A percentile compares a stretch with the other conserved stretches of the same genome.
Evolutionary conservation across 1,284 basidiomycete genomes (phyloP).

Genomic region (Sparassis latifolia): DNA sequence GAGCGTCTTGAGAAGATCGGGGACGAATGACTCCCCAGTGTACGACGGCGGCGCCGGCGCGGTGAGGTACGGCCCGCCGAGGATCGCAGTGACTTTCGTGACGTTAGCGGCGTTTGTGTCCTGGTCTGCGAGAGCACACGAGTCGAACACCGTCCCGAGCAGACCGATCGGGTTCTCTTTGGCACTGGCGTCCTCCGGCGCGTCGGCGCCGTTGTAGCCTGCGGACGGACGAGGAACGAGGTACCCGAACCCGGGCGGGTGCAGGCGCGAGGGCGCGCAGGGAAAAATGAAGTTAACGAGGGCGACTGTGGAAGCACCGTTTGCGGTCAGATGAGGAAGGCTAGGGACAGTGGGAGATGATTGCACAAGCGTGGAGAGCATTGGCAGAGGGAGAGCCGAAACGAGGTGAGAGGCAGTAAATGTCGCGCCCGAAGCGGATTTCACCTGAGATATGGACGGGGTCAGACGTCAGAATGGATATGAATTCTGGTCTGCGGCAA

Average conservation of each 20-base stretch:
- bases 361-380: slow-evolving; percentile 47
- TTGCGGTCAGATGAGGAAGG: slow-evolving; percentile 42
- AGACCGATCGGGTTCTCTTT: slow-evolving; percentile 42
- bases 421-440: slow-evolving; percentile 30
- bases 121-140: slow-evolving; percentile 64
- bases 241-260: slow-evolving; percentile 90
- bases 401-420: slow-evolving; percentile 50
- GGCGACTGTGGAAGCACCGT: slow-evolving; percentile 61
- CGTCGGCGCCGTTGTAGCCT: slow-evolving; percentile 40
- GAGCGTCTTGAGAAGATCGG: slow-evolving; percentile 41
- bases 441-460: slow-evolving; percentile 30
- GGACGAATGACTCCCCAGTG: slow-evolving; percentile 25
- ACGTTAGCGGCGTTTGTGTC: slow-evolving; percentile 37
- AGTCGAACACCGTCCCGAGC: slow-evolving; percentile 83
- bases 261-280: slow-evolving; percentile 34
- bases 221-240: slow-evolving; percentile 73
- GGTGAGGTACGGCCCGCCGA: slow-evolving; percentile 75
- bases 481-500: too few species aligned
- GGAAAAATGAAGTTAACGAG: slow-evolving; percentile 75
- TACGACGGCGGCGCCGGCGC: slow-evolving; percentile 21
- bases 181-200: slow-evolving; percentile 13
- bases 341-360: slow-evolving; percentile 17
- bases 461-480: background rate
- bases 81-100: slow-evolving; percentile 86
- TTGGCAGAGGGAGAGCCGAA: slow-evolving; percentile 68